These are phyloP conservation scores for Zygoascus flipseniorum DNA, from an alignment of 805 yeast genomes.

Conservation along the genomic window DNA sequence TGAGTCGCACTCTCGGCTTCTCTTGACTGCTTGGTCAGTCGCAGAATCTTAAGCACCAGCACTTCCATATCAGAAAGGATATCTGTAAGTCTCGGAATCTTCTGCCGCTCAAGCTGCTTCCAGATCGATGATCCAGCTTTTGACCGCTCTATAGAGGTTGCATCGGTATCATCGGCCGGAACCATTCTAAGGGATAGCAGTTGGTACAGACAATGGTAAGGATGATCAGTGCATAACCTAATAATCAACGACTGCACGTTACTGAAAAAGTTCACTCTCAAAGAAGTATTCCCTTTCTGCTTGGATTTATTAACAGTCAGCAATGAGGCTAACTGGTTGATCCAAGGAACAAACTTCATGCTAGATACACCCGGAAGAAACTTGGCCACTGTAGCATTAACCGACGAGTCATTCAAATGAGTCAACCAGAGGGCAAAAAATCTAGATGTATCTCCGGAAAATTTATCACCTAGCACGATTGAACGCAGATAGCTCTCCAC, in stretches of 20 bases:
- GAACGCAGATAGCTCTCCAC: slow-evolving; percentile 51
- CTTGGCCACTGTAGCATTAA: slow-evolving; percentile 36
- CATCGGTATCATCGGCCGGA: neutral
- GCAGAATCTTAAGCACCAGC: neutral
- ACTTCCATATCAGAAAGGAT: neutral
- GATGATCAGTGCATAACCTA: slow-evolving; percentile 47
- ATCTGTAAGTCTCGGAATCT: neutral
- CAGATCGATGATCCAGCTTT: slow-evolving; percentile 14
- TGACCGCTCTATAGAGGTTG: slow-evolving; percentile 2
- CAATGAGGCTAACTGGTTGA: slow-evolving; percentile 71
- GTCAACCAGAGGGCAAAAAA: slow-evolving; percentile 82
- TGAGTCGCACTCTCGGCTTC: neutral
- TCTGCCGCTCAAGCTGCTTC: slow-evolving; percentile 7
- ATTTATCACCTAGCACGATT: slow-evolving; percentile 36
- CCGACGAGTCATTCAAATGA: slow-evolving; percentile 36
- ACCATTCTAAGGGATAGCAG: slow-evolving; percentile 16
- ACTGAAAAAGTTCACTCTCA: slow-evolving; percentile 42
- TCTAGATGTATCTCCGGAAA: slow-evolving; percentile 55
- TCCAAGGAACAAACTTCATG: slow-evolving; percentile 67
- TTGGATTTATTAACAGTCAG: slow-evolving; percentile 28
- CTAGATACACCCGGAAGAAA: slow-evolving; percentile 42
- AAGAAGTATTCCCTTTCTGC: slow-evolving; percentile 34
- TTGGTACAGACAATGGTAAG: slow-evolving; percentile 61
- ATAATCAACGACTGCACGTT: slow-evolving; percentile 41
- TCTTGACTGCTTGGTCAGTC: neutral